These are phyloP conservation scores for Fusarium anthophilum DNA, from an alignment of 2,329 filamentous ascomycete genomes.

Conservation along the genomic window DNA sequence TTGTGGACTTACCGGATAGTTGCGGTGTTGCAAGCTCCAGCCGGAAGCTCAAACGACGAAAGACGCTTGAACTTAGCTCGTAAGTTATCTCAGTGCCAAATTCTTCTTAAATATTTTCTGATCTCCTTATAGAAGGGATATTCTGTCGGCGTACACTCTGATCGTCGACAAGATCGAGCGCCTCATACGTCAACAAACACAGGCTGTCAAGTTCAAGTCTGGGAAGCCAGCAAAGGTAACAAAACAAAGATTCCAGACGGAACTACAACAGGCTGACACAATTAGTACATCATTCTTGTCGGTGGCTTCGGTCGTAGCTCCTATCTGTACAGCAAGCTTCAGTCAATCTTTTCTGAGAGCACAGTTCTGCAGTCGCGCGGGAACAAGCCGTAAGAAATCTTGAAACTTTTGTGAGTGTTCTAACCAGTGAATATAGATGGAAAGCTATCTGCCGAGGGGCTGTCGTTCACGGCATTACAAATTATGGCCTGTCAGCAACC, in stretches of 20 bases:
- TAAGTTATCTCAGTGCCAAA: background rate
- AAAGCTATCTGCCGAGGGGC: no score
- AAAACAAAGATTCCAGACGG: rapidly evolving
- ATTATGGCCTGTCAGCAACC: rapidly evolving
- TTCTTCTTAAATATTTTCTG: rapidly evolving
- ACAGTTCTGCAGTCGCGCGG: slow-evolving; percentile 46
- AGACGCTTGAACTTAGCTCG: slow-evolving; percentile 4
- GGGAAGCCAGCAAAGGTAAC: slow-evolving; percentile 40
- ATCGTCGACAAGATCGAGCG: slow-evolving; percentile 28
- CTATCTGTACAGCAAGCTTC: slow-evolving; percentile 42
- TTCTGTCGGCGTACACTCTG: slow-evolving; percentile 38
- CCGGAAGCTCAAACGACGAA: background rate
- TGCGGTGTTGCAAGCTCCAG: background rate
- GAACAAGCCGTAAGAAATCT: slow-evolving; percentile 45
- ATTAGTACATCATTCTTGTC: slow-evolving; percentile 50
- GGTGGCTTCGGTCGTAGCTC: slow-evolving; percentile 51
- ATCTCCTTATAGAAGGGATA: slow-evolving; percentile 15
- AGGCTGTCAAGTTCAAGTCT: slow-evolving; percentile 24
- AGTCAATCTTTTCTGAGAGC: background rate
- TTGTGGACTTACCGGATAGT: slow-evolving; percentile 25
- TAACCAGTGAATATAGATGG: no score
- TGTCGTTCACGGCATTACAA: no score
- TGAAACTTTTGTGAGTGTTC: no score
- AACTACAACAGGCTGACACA: background rate
- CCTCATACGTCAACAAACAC: slow-evolving; percentile 41